Evolutionary conservation across 2,329 filamentous ascomycete species (phyloP).

Genomic region (Cladosporium cucumerinum): DNA sequence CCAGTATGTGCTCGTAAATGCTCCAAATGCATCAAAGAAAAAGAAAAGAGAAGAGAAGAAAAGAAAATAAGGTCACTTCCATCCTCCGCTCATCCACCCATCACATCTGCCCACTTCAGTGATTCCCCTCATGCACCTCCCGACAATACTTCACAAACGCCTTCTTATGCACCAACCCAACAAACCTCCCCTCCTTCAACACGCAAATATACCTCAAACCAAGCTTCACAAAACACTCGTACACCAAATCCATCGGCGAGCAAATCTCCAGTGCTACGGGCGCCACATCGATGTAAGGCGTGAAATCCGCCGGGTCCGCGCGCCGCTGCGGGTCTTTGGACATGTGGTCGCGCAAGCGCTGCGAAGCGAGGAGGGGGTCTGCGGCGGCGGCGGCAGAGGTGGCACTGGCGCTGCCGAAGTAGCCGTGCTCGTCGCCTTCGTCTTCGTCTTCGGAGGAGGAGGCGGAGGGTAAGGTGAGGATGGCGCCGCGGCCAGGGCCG

Average conservation of each 20-base stretch:
- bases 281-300: slow-evolving; percentile 84
- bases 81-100: neutral
- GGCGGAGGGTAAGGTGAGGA: slow-evolving; percentile 4
- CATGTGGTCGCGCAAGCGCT: neutral
- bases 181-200: slow-evolving; percentile 76
- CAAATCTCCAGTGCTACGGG: slow-evolving; percentile 84
- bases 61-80: neutral
- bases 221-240: slow-evolving; percentile 93
- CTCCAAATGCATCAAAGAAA: neutral
- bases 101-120: neutral
- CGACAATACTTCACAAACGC: slow-evolving; percentile 92
- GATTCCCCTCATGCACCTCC: slow-evolving; percentile 62
- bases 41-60: neutral
- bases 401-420: neutral
- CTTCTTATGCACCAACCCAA: slow-evolving; percentile 94
- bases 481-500: slow-evolving; percentile 17
- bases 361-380: slow-evolving; percentile 77
- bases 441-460: slow-evolving; percentile 58
- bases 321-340: neutral
- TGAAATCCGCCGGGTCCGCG: slow-evolving; percentile 76
- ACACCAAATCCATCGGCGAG: slow-evolving; percentile 90
- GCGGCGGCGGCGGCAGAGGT: neutral
- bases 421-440: slow-evolving; percentile 65
- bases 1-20: neutral
- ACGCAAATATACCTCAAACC: slow-evolving; percentile 92